phyloP scores from a whole-genome alignment of 2,329 filamentous ascomycete genomes.

The Diaporthe vaccinii region DNA sequence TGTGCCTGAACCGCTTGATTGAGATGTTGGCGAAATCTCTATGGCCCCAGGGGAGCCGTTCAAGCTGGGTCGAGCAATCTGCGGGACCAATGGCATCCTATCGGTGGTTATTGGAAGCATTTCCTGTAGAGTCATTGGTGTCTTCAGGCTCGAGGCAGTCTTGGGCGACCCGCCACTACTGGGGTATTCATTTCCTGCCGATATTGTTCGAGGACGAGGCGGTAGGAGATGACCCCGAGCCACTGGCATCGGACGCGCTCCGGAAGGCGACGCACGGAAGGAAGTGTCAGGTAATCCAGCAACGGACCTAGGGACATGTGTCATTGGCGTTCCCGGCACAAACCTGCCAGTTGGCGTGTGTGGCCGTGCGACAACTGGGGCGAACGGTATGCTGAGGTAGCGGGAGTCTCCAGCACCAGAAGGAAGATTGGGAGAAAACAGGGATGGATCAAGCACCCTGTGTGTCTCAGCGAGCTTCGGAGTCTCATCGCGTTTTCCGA shows the following conservation, averaged over 20 bases:
- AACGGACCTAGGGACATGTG: neutral
- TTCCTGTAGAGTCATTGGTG: neutral
- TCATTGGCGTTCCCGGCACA: neutral
- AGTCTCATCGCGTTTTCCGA: too few relatives aligned
- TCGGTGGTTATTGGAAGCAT: neutral
- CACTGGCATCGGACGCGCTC: neutral
- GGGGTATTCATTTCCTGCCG: neutral
- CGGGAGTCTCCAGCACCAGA: neutral
- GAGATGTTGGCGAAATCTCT: slow-evolving; percentile 4
- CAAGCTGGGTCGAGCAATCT: neutral
- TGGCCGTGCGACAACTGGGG: neutral
- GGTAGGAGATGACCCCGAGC: neutral
- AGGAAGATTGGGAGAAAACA: neutral
- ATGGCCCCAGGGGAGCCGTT: neutral
- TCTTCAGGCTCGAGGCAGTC: neutral
- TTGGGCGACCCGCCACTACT: neutral
- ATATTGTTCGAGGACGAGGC: too few relatives aligned
- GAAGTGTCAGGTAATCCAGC: neutral
- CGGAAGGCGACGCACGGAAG: neutral
- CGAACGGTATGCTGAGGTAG: neutral
- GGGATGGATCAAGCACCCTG: neutral
- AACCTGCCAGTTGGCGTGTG: neutral
- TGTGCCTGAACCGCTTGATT: neutral
- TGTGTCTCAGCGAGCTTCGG: neutral
- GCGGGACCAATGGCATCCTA: neutral